Evolutionary conservation across 2,329 filamentous ascomycete species (phyloP).

Genomic region (Pseudogymnoascus sp.): DNA sequence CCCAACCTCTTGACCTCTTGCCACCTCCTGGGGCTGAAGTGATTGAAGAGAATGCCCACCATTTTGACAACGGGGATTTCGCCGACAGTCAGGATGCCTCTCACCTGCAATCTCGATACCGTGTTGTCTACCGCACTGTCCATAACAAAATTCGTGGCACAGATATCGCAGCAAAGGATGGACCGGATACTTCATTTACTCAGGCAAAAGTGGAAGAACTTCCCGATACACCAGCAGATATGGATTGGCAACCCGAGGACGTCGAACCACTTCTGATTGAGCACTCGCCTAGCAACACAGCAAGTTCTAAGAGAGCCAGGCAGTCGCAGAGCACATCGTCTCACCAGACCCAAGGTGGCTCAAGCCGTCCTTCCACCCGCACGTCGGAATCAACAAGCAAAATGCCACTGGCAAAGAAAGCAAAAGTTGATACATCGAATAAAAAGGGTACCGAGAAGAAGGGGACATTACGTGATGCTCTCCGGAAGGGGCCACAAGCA

Average conservation of each 20-base stretch:
- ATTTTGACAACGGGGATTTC: conserved; percentile 18
- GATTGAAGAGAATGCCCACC: conserved; percentile 42
- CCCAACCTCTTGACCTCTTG: conserved; percentile 44
- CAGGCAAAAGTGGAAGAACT: conserved; percentile 6
- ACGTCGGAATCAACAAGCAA: conserved; percentile 25
- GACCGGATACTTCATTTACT: conserved; percentile 18
- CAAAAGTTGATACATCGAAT: conserved; percentile 26
- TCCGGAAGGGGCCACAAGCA: conserved; percentile 45
- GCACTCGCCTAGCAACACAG: conserved; percentile 12
- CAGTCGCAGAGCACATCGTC: conserved; percentile 15
- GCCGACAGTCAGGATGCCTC: conserved; percentile 19
- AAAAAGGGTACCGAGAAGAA: conserved; percentile 39
- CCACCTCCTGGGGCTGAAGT: conserved; percentile 55
- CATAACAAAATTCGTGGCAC: conserved; percentile 45
- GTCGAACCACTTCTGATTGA: neutral
- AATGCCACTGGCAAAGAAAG: conserved; percentile 29
- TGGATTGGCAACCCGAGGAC: conserved; percentile 6
- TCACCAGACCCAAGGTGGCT: conserved; percentile 14
- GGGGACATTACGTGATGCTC: conserved; percentile 41
- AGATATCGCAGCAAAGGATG: conserved; percentile 31
- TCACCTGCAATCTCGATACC: conserved; percentile 20
- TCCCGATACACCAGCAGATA: neutral
- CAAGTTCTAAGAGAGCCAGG: conserved; percentile 29
- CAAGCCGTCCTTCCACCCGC: conserved; percentile 20
- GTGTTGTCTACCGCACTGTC: conserved; percentile 53